phyloP scores from a whole-genome alignment of 2,329 filamentous ascomycete genomes.

The Didymella segeticola region DNA sequence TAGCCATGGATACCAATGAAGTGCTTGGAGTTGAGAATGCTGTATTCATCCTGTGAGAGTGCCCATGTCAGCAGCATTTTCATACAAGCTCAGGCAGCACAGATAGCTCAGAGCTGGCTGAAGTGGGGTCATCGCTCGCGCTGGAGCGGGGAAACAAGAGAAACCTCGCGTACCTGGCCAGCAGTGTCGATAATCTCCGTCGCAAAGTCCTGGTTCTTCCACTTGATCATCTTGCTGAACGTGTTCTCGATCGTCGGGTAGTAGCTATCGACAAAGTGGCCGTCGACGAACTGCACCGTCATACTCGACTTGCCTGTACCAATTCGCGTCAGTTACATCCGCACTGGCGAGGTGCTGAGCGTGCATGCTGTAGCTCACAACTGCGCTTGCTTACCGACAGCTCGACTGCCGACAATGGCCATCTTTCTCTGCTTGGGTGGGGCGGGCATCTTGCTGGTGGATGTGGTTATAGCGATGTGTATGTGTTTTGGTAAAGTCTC shows the following conservation, averaged over 20 bases:
- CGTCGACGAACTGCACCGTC: slow-evolving; percentile 95
- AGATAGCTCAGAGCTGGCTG: slow-evolving; percentile 12
- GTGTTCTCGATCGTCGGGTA: slow-evolving; percentile 99
- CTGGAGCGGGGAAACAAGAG: slow-evolving; percentile 25
- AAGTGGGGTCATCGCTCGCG: slow-evolving; percentile 22
- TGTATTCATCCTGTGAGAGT: slow-evolving; percentile 86
- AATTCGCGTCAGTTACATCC: slow-evolving; percentile 18
- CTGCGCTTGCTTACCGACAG: slow-evolving; percentile 70
- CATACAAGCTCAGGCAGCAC: neutral
- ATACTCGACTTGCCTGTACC: slow-evolving; percentile 90
- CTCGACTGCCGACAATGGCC: slow-evolving; percentile 92
- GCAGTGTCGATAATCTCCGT: slow-evolving; percentile 99
- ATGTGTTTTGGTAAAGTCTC: slow-evolving; percentile 11
- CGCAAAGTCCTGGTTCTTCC: slow-evolving; percentile 89
- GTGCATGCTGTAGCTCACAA: slow-evolving; percentile 25
- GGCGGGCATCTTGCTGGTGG: slow-evolving; percentile 63
- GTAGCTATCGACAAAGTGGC: slow-evolving; percentile 98
- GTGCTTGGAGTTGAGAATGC: slow-evolving; percentile 96
- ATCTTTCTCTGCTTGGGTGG: slow-evolving; percentile 91
- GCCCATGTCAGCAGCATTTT: slow-evolving; percentile 30
- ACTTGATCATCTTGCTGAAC: slow-evolving; percentile 93
- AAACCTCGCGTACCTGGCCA: slow-evolving; percentile 71
- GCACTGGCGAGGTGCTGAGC: neutral
- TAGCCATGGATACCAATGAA: slow-evolving; percentile 99
- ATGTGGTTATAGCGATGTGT: neutral